Percentiles rank a stretch among this genome's conserved stretches.
Evolutionary conservation across 192 early-diverging fungal species (phyloP).

Genomic region (Endogone sp.): DNA sequence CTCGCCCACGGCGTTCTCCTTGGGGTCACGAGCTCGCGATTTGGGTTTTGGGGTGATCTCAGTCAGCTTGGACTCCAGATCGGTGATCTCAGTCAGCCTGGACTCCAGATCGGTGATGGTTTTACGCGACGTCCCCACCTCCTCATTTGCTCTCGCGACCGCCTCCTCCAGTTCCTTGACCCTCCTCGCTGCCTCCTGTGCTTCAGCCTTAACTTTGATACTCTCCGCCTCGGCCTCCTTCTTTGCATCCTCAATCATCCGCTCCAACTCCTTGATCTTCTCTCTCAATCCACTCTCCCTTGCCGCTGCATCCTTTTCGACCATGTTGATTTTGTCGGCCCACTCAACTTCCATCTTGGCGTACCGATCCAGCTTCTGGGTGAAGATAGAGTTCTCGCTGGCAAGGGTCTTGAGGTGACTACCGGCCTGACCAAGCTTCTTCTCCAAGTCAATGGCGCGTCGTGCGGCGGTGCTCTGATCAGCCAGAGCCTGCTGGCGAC

Average conservation of each 20-base stretch:
- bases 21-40: neutral
- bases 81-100: neutral
- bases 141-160: neutral
- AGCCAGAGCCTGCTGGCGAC: neutral
- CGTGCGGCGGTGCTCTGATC: conserved; percentile 12
- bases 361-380: conserved; percentile 1
- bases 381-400: conserved; percentile 13
- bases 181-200: neutral
- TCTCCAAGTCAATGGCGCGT: conserved; percentile 11
- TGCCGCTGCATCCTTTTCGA: neutral
- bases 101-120: neutral
- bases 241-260: neutral
- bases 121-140: neutral
- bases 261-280: neutral
- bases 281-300: neutral
- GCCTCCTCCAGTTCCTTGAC: neutral
- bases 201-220: neutral
- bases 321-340: neutral
- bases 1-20: neutral
- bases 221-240: neutral
- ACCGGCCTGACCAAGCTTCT: conserved; percentile 28
- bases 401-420: conserved; percentile 29
- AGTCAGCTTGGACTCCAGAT: neutral
- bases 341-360: neutral
- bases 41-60: neutral